Conservation (phyloP, 371 early-diverging fungal genomes). For the Lichtheimia corymbifera region DNA sequence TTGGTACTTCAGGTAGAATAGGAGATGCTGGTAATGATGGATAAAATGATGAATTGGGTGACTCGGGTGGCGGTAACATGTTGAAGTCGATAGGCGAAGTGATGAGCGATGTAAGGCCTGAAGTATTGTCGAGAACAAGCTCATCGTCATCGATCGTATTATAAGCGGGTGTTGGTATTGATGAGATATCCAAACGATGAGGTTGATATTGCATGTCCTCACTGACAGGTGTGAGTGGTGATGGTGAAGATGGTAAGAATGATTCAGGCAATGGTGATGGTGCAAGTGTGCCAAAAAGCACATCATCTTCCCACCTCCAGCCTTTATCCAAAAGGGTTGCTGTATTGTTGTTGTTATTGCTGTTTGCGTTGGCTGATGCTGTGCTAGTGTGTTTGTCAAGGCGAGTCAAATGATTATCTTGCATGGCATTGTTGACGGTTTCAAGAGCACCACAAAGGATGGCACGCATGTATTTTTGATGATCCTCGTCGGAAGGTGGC, state of each 20-base stretch:
- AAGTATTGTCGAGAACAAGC: slow-evolving; percentile 1
- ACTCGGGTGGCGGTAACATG: neutral
- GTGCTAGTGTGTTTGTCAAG: neutral
- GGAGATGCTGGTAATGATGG: neutral
- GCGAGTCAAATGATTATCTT: slow-evolving; percentile 16
- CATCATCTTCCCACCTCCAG: slow-evolving; percentile 24
- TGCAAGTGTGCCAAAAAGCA: slow-evolving; percentile 6
- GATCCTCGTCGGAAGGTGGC: slow-evolving; percentile 8
- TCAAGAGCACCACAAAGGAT: slow-evolving; percentile 29
- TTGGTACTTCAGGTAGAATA: no score
- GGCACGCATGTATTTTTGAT: slow-evolving; percentile 23
- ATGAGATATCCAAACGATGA: neutral
- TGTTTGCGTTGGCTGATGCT: neutral
- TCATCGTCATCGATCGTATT: neutral
- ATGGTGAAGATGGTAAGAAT: no score
- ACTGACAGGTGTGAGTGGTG: no score
- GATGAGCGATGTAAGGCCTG: slow-evolving; percentile 8
- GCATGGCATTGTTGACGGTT: slow-evolving; percentile 30
- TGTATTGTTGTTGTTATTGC: neutral
- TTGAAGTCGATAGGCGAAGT: slow-evolving; percentile 3
- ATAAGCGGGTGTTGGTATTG: neutral
- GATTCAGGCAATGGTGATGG: neutral
- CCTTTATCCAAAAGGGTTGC: neutral
- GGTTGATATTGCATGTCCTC: neutral
- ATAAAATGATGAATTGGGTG: slow-evolving; percentile 2